Evolutionary conservation across 352 stramenopile species (phyloP).

Genomic region (Phytophthora sojae): DNA sequence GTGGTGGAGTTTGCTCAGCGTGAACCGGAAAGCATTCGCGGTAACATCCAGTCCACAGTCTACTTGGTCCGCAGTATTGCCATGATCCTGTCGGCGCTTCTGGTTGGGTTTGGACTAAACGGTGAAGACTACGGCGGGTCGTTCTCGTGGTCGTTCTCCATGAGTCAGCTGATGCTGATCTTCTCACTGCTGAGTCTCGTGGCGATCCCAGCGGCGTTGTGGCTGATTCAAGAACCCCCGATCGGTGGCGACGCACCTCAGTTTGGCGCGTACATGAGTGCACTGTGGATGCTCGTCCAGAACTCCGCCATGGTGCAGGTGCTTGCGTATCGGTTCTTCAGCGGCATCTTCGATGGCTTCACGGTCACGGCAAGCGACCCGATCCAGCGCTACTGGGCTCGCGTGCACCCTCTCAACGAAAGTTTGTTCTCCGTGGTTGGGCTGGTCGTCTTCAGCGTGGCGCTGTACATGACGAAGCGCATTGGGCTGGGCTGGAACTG

Average conservation of each 20-base stretch:
- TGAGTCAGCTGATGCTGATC: slow-evolving; percentile 52
- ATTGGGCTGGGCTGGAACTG: slow-evolving; percentile 63
- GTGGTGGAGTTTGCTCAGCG: slow-evolving; percentile 65
- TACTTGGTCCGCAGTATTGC: slow-evolving; percentile 43
- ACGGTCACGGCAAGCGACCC: slow-evolving; percentile 44
- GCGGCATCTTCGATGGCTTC: slow-evolving; percentile 48
- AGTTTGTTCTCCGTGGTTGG: slow-evolving; percentile 38
- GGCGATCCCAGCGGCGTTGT: slow-evolving; percentile 42
- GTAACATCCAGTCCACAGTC: slow-evolving; percentile 47
- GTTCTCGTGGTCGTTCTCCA: slow-evolving; percentile 41
- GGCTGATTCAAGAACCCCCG: slow-evolving; percentile 48
- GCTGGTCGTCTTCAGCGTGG: slow-evolving; percentile 44
- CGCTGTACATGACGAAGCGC: slow-evolving; percentile 47
- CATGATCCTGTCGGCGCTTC: slow-evolving; percentile 44
- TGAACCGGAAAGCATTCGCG: slow-evolving; percentile 51
- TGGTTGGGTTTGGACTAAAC: slow-evolving; percentile 53
- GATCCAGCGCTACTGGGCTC: slow-evolving; percentile 46
- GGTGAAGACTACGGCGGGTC: slow-evolving; percentile 45
- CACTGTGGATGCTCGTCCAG: slow-evolving; percentile 51
- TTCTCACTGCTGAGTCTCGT: slow-evolving; percentile 43
- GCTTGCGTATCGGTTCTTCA: slow-evolving; percentile 63
- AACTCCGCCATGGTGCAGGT: slow-evolving; percentile 58
- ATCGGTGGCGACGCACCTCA: slow-evolving; percentile 17
- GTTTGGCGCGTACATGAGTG: slow-evolving; percentile 39
- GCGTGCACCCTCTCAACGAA: slow-evolving; percentile 44